Percentiles rank a stretch among this genome's conserved stretches.
Conservation (phyloP, 805 yeast genomes). For the Deakozyma indianensis region DNA sequence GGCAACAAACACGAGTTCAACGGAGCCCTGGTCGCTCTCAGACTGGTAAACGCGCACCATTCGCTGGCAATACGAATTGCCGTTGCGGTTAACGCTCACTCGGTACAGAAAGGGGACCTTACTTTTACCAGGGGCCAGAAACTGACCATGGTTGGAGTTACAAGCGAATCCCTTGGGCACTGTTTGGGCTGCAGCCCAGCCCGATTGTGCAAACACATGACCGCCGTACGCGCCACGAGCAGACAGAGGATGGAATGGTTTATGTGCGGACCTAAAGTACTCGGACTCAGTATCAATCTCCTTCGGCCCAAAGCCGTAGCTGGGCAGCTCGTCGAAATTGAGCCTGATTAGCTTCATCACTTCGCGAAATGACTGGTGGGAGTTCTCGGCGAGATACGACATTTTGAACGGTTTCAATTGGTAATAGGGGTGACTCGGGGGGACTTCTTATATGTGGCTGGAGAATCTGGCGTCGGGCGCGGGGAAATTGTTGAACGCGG, state of each 20-base stretch:
- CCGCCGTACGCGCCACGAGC: slow-evolving; percentile 18
- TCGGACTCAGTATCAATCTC: neutral
- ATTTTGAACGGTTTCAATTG: too few relatives aligned
- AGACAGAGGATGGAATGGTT: slow-evolving; percentile 14
- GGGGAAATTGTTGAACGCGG: too few relatives aligned
- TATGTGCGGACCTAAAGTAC: slow-evolving; percentile 11
- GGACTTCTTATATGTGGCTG: too few relatives aligned
- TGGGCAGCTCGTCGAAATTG: neutral
- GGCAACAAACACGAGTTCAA: slow-evolving; percentile 7
- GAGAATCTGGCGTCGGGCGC: too few relatives aligned
- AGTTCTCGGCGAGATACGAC: neutral
- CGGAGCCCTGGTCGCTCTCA: slow-evolving; percentile 8
- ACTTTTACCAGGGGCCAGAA: slow-evolving; percentile 15
- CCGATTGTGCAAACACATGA: slow-evolving; percentile 17
- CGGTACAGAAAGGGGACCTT: slow-evolving; percentile 16
- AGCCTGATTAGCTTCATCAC: slow-evolving; percentile 5
- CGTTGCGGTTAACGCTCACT: slow-evolving; percentile 16
- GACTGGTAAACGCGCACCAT: slow-evolving; percentile 16
- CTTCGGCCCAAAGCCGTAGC: slow-evolving; percentile 9
- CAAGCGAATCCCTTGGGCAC: slow-evolving; percentile 10
- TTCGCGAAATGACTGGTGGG: neutral
- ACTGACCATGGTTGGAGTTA: slow-evolving; percentile 16
- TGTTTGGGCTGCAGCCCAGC: slow-evolving; percentile 13
- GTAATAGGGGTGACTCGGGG: neutral
- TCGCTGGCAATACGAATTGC: slow-evolving; percentile 14